Base-by-base conservation (phyloP, 2,329 filamentous ascomycete species). In the Phialophora tarda region DNA sequence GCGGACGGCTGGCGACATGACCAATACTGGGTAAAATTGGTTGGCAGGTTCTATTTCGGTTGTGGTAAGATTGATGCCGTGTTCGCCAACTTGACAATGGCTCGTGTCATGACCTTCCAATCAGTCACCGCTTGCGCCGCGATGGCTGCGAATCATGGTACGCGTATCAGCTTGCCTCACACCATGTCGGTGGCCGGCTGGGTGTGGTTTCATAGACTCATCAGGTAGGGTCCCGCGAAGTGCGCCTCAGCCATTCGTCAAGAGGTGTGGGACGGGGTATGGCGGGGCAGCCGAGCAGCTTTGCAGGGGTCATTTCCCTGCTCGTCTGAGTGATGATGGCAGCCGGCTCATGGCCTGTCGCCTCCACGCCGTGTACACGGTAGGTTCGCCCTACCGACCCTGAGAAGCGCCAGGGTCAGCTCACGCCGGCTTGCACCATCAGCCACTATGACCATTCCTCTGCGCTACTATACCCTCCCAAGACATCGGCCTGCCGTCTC, bases 51-150 rank as follows among this genome's bases (percentile, higher is more conserved):
- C 12, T 26, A 24, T 38, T 21, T 41, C 30, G 21, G 23, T 57
- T 38, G n/a, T 38, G 47, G 47, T 61, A 28, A 61, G 59, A 61
- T 38, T 34, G 48, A 61, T 53, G 59, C 59, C 59, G 59, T 61
- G 59, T 30, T 53, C 24, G 44, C 28, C 48, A 30, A 38, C 26
- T 61, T 38, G 24, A 23, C 48, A 30, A 48, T 23, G 14, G 38
- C 21, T 59, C 56, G 56, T 44, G 56, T 59, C 58, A 60, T 21
- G 28, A 12, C n/a, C 5, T 23, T 23, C 58, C 58, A 50, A 51
- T 60, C 44, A 60, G 12, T 21, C 10, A 2, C n/a, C 3, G 47
- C 44, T 26, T 48, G 24, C 23, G 32, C 30, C 41, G 24, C 26
- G 47, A 51, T 26, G 41, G 38, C 57, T 50, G 44, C 57, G 44